phyloP scores from a whole-genome alignment of 2,329 filamentous ascomycete species.

The Exophiala sp. region DNA sequence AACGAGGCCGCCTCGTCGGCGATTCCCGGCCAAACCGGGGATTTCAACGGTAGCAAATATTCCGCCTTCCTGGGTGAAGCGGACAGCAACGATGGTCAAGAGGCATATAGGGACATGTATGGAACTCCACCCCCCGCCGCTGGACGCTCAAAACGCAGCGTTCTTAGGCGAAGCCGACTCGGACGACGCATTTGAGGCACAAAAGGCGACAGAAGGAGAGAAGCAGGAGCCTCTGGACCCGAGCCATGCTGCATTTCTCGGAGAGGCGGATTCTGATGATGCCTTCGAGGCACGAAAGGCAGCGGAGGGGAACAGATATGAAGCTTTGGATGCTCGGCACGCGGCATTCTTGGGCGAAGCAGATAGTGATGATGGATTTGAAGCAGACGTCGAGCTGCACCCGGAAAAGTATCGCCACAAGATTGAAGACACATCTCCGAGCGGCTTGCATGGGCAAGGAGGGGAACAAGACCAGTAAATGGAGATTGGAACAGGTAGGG shows the following conservation, averaged over 20 bases:
- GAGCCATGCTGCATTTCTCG: conserved; percentile 13
- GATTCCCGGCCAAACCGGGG: conserved; percentile 4
- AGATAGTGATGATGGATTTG: conserved; percentile 24
- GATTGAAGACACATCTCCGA: conserved; percentile 22
- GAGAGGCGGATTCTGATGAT: conserved; percentile 22
- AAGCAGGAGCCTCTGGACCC: conserved; percentile 5
- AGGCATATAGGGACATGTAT: conserved; percentile 12
- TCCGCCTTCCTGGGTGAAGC: conserved; percentile 26
- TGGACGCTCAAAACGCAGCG: conserved; percentile 21
- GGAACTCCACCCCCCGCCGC: conserved; percentile 11
- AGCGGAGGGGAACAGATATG: conserved; percentile 15
- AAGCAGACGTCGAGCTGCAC: conserved; percentile 21
- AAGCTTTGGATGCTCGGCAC: conserved; percentile 14
- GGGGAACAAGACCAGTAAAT: conserved; percentile 17
- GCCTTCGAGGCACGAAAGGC: conserved; percentile 17
- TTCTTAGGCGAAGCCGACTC: conserved; percentile 19
- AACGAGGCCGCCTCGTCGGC: conserved; percentile 7
- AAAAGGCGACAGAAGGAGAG: conserved; percentile 5
- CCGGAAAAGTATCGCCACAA: conserved; percentile 22
- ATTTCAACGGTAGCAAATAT: conserved; percentile 10
- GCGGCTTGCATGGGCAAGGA: conserved; percentile 21
- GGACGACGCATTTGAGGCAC: conserved; percentile 10
- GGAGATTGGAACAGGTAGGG: background rate
- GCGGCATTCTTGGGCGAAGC: conserved; percentile 21
- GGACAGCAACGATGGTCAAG: conserved; percentile 25